These are phyloP conservation scores for Tolypocladium nubicola DNA, from an alignment of 2,329 filamentous ascomycete genomes.

Conservation along the genomic window DNA sequence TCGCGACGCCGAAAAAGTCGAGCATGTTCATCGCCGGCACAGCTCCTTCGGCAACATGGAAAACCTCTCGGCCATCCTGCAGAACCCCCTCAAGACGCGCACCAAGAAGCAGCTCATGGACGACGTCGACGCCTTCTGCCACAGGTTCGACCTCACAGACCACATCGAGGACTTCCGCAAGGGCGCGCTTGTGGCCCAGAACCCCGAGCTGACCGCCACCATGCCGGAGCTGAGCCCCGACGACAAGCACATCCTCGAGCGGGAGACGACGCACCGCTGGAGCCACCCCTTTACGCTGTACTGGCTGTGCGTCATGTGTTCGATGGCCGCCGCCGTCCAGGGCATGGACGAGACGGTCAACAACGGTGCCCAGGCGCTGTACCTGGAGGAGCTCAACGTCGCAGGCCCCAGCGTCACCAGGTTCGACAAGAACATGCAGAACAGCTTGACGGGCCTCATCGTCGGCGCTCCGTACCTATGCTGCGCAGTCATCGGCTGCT, in stretches of 20 bases:
- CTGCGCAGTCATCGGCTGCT: constrained; percentile 19
- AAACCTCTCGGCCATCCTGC: constrained; percentile 5
- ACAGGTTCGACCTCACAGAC: constrained; percentile 31
- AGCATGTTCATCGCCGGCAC: constrained; percentile 2
- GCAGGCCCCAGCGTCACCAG: constrained; percentile 49
- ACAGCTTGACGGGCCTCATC: constrained; percentile 34
- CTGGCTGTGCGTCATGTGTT: constrained; percentile 23
- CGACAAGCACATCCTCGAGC: constrained; percentile 16
- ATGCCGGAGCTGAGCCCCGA: constrained; percentile 18
- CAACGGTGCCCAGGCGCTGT: constrained; percentile 47
- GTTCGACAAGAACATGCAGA: constrained; percentile 22
- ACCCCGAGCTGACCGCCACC: constrained; percentile 35
- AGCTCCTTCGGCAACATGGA: constrained; percentile 5
- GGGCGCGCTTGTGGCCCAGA: constrained; percentile 24
- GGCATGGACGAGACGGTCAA: constrained; percentile 58
- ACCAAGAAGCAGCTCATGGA: constrained; percentile 5
- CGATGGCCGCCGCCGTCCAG: constrained; percentile 45
- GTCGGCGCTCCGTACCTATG: constrained; percentile 8
- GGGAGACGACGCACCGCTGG: constrained; percentile 20
- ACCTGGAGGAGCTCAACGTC: constrained; percentile 47
- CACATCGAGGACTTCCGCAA: constrained; percentile 31
- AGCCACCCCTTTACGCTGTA: constrained; percentile 20
- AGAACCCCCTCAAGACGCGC: constrained; percentile 6
- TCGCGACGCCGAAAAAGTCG: constrained; percentile 2
- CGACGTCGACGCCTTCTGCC: constrained; percentile 6